Base-by-base conservation (phyloP, 23 red algal species). In the Gracilariopsis chorda region DNA sequence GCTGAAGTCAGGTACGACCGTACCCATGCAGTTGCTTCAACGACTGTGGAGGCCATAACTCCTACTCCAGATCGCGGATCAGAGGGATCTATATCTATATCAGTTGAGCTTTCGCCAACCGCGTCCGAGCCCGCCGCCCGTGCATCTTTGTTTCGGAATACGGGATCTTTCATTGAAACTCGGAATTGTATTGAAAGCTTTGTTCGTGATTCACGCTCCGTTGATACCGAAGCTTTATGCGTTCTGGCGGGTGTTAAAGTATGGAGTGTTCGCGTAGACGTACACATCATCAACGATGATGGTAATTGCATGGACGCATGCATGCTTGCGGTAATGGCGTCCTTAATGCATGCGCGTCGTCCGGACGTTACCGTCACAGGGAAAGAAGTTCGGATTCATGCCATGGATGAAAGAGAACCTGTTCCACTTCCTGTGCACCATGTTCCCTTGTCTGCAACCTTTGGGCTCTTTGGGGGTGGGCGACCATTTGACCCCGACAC, bases 161-260 rank as follows among this genome's bases (percentile, higher is more conserved):
- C 64, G 23, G 40, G 52, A 44, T 21, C 37, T 19, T 55, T 88
- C 40, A 40, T 74, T 28, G 78, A 83, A 20, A 83, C 73, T 32
- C 13, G 78, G 14, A 65, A 69, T 33, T 70, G 48, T 12, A 82
- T 97, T 47, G 91, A 97, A 35, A 73, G 59, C 30, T 78, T 93
- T 41, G 32, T 97, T 2, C 81, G 95, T 20, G 82, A 93, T 12
- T 71, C 77, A 29, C 48, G 88, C 0, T 56, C 64, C 17, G 51
- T 98, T 30, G 92, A 98, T 56, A 93, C 78, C 0, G 96, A 98
- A 77, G 88, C 91, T 24, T 79, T 98, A 13, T 94, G 91, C 46
- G 92, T 94, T 9, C 69, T 98, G 7, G 91, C 96, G 20, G 96
- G 96, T 52, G 59, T 83, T 12, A 88, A 80, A 47, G 96, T 93